Evolutionary conservation across 2,329 filamentous ascomycete species (phyloP), one percentile per base, ranked within the genome.

Genomic region (Microcyclospora pomicola): DNA sequence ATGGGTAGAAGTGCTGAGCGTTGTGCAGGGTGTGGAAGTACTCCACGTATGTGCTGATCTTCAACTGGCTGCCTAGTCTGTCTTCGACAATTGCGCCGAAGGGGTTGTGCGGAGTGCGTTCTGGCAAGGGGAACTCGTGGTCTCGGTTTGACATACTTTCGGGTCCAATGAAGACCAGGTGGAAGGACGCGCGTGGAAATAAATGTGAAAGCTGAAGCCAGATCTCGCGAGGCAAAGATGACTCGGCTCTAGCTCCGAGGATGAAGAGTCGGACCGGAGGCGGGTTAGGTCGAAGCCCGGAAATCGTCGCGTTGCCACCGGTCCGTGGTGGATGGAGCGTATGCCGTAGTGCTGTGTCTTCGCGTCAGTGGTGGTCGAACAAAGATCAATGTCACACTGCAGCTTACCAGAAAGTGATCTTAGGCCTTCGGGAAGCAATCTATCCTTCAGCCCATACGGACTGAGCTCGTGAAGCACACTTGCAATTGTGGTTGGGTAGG

Each of bases 11-110:
- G 56, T 87, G 74, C 34, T 85, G 81, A 0, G 88, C 82, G 58
- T 86, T 77, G 65, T 98, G 88, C 50, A 98, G 75, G 2, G 84
- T 96, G 62, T 98, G 88, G 66, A 92, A 98, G 65, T 98, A 95
- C 51, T 98, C 91, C 36, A 96, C 88, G 54, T 87, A 94, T 0
- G 92, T 98, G 59, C 81, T 91, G 54, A 98, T 93, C 68, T 98
- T 98, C 75, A 96, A 77, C 48, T 81, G 80, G 39, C 81, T 77
- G 56, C 81, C 84, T 7, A 98, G 72, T 37, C 88, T 77, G 59
- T 93, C 88, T 63, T 98, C 92, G 11, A 95, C 75, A 37, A 98
- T 72, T n/a, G 83, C 84, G 31, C 91, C 91, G 50, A 87, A 98
- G 1, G 91, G 91, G 56, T 98, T 98, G 9, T 68, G 65, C 0